phyloP scores from a whole-genome alignment of 805 yeast species.

The Yamadazyma akitaensis region DNA sequence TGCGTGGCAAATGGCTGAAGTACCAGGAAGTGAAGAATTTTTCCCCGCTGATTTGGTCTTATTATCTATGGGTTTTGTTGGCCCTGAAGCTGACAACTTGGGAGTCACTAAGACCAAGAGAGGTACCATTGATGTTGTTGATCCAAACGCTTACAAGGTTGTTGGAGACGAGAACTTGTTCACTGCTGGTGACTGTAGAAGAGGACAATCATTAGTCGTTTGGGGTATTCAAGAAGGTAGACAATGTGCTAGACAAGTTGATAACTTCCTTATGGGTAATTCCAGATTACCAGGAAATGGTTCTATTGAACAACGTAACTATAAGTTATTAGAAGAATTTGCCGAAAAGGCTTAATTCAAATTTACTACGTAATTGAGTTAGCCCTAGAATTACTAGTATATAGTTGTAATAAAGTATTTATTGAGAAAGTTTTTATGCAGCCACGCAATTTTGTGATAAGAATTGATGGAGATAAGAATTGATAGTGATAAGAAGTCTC shows the following conservation, averaged over 20 bases:
- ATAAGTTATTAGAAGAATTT: slow-evolving; percentile 69
- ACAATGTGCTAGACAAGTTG: slow-evolving; percentile 96
- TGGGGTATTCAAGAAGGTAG: slow-evolving; percentile 99
- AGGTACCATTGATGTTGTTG: slow-evolving; percentile 74
- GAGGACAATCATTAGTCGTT: slow-evolving; percentile 96
- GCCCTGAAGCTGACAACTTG: slow-evolving; percentile 85
- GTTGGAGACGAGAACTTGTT: slow-evolving; percentile 61
- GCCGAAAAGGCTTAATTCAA: slow-evolving; percentile 44
- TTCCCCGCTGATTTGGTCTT: slow-evolving; percentile 94
- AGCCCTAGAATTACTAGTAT: slow-evolving; percentile 4
- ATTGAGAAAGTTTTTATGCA: not conserved
- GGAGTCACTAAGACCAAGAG: slow-evolving; percentile 68
- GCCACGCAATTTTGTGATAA: no score
- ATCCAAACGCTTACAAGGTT: slow-evolving; percentile 65
- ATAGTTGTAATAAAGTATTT: not conserved
- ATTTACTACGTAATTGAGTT: not conserved
- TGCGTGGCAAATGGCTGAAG: slow-evolving; percentile 98
- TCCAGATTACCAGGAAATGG: slow-evolving; percentile 92
- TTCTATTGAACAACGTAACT: slow-evolving; percentile 82
- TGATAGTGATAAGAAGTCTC: no score
- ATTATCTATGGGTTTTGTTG: slow-evolving; percentile 95
- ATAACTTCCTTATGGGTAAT: slow-evolving; percentile 69
- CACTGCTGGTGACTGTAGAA: slow-evolving; percentile 98
- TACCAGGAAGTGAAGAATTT: slow-evolving; percentile 90
- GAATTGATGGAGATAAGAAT: no score